Base-by-base conservation (phyloP, 2,329 filamentous ascomycete genomes). In the Aspergillus pseudonomiae region DNA sequence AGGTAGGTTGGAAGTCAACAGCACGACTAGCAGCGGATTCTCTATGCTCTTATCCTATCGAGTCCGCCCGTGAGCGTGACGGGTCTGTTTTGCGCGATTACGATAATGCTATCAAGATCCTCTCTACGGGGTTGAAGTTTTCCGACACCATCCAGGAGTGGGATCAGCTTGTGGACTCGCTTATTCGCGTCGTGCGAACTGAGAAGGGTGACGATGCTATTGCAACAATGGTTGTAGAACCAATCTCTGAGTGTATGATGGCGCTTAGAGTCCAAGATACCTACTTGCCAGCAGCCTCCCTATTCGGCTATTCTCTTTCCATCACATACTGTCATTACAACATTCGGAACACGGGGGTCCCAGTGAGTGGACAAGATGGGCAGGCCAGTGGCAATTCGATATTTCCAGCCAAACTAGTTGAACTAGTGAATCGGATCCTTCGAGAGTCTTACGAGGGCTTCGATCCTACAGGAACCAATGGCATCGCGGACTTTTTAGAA, bases 121-220 rank as follows among this genome's bases (percentile, higher is more conserved):
- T 96, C 3, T 84, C 89, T 69, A 80, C 84, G 67, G 88, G 91
- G 34, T 78, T 74, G 36, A 61, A 63, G n/a, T 74, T 77, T 66
- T n/a, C 72, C 54, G 63, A 64, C 64, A 57, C 65, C 39, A 67
- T 65, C 61, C 41, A 74, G 12, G 73, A 75, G 46, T 85, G 83
- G 83, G 73, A 75, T 57, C 64, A 81, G 0, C 79, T 94, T 0
- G 87, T 92, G 59, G 79, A 84, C 10, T 76, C 82, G 0, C 78
- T 92, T 10, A 80, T 85, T 3, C 77, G 82, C 10, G 85, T 86
- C 59, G 85, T 89, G 7, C 84, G 82, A 21, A 79, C 83, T 14
- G 88, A 92, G 66, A 85, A 86, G 59, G 91, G 92, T 3, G 88
- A 92, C 65, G 85, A 86, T 19, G 89, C 88, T 6, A 83, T 89